These are phyloP conservation scores for Papiliotrema fonsecae DNA, from an alignment of 1,284 basidiomycete genomes.

Conservation along the genomic window DNA sequence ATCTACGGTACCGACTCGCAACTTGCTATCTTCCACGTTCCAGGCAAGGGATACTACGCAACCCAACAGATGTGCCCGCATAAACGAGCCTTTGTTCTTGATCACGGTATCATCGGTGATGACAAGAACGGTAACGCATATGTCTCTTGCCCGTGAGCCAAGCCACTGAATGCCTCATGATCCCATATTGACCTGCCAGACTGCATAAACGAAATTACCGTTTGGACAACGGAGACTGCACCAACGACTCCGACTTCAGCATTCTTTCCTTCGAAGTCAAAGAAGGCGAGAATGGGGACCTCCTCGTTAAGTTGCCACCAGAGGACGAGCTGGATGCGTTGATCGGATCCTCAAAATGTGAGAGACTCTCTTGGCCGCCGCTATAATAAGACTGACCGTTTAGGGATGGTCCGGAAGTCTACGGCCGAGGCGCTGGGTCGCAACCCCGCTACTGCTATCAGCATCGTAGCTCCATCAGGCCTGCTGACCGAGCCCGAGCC, in stretches of 20 bases:
- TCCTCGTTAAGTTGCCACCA: slow-evolving; percentile 58
- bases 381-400: background rate
- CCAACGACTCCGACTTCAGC: slow-evolving; percentile 61
- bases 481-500: background rate
- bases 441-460: slow-evolving; percentile 49
- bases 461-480: slow-evolving; percentile 47
- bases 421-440: slow-evolving; percentile 52
- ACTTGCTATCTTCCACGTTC: slow-evolving; percentile 62
- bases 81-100: slow-evolving; percentile 65
- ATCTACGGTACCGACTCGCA: slow-evolving; percentile 65
- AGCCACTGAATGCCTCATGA: slow-evolving; percentile 6
- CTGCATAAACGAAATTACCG: slow-evolving; percentile 69
- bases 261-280: slow-evolving; percentile 64
- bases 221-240: slow-evolving; percentile 58
- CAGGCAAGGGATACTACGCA: slow-evolving; percentile 58
- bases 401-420: slow-evolving; percentile 50
- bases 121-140: slow-evolving; percentile 53
- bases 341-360: slow-evolving; percentile 61
- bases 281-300: slow-evolving; percentile 49
- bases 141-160: slow-evolving; percentile 43
- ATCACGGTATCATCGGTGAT: slow-evolving; percentile 63
- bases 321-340: slow-evolving; percentile 60
- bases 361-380: slow-evolving; percentile 49
- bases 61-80: slow-evolving; percentile 65
- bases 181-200: slow-evolving; percentile 51